Percentiles rank a stretch among this genome's conserved stretches.
These are phyloP conservation scores for Truncatella angustata DNA, from an alignment of 2,329 filamentous ascomycete genomes.

Conservation along the genomic window DNA sequence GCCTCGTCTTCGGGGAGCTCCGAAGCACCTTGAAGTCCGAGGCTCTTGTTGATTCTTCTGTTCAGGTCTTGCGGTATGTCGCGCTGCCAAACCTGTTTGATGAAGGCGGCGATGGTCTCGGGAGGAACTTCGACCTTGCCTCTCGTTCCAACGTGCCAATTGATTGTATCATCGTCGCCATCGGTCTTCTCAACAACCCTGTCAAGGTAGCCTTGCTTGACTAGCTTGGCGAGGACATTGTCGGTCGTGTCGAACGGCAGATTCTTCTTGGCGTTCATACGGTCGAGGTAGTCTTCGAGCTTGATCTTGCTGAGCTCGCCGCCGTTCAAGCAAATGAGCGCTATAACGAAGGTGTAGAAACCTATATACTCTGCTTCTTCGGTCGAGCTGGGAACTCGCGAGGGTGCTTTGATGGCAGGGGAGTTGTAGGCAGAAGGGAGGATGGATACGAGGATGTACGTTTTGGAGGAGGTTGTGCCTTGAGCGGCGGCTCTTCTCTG, in stretches of 20 bases:
- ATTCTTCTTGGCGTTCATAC: constrained; percentile 73
- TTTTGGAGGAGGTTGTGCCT: constrained; percentile 57
- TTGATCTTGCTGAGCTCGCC: constrained; percentile 74
- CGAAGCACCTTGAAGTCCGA: constrained; percentile 46
- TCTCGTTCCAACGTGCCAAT: constrained; percentile 81
- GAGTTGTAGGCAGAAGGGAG: constrained; percentile 67
- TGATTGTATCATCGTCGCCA: constrained; percentile 72
- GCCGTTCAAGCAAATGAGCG: constrained; percentile 73
- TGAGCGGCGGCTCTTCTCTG: constrained; percentile 40
- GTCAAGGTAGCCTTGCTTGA: constrained; percentile 80
- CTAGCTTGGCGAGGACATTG: constrained; percentile 69
- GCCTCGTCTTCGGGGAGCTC: constrained; percentile 15
- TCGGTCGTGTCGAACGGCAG: constrained; percentile 77
- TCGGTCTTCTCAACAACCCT: constrained; percentile 63
- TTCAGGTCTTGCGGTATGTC: constrained; percentile 51
- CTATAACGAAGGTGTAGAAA: constrained; percentile 76
- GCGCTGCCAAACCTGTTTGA: constrained; percentile 58
- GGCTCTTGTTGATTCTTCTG: constrained; percentile 58
- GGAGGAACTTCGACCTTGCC: constrained; percentile 82
- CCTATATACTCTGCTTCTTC: constrained; percentile 79
- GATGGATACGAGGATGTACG: constrained; percentile 75
- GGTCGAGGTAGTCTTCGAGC: constrained; percentile 70
- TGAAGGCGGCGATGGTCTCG: constrained; percentile 70
- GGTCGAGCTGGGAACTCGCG: constrained; percentile 61
- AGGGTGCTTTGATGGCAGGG: constrained; percentile 67